Evolutionary conservation across 768 basidiomycete genomes (phyloP).

Genomic region (Suillus plorans): DNA sequence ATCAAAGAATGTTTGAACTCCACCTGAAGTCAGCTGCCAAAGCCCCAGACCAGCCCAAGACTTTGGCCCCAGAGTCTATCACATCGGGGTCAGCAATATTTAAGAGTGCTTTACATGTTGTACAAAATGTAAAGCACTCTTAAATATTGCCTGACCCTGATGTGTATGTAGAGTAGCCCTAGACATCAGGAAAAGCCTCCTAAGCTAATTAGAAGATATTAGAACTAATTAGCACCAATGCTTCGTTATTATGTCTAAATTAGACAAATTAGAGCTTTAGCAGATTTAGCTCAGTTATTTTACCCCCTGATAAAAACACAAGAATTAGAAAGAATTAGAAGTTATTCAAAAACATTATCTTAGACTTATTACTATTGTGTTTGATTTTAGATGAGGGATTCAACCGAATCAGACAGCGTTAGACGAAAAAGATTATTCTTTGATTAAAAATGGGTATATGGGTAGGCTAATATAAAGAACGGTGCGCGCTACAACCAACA

Average conservation of each 20-base stretch:
- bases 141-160: too few relatives aligned
- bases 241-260: neutral
- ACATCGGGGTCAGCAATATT: too few relatives aligned
- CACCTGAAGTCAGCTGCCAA: too few relatives aligned
- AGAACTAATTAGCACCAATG: neutral
- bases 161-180: too few relatives aligned
- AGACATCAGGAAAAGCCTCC: neutral
- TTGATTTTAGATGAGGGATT: neutral
- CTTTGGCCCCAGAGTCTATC: too few relatives aligned
- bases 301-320: neutral
- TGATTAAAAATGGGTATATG: neutral
- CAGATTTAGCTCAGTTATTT: neutral
- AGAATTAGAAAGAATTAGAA: neutral
- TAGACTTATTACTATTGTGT: neutral
- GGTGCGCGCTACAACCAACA: too few relatives aligned
- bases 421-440: neutral
- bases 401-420: neutral
- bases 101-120: too few relatives aligned
- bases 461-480: too few relatives aligned
- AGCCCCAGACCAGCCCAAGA: too few relatives aligned
- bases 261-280: neutral
- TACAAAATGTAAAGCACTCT: too few relatives aligned
- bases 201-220: neutral
- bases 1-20: too few relatives aligned
- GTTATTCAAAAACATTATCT: neutral